Percentiles rank a stretch among this genome's conserved stretches.
Conservation (phyloP, 2,329 filamentous ascomycete genomes). For the Clonostachys byssicola region DNA sequence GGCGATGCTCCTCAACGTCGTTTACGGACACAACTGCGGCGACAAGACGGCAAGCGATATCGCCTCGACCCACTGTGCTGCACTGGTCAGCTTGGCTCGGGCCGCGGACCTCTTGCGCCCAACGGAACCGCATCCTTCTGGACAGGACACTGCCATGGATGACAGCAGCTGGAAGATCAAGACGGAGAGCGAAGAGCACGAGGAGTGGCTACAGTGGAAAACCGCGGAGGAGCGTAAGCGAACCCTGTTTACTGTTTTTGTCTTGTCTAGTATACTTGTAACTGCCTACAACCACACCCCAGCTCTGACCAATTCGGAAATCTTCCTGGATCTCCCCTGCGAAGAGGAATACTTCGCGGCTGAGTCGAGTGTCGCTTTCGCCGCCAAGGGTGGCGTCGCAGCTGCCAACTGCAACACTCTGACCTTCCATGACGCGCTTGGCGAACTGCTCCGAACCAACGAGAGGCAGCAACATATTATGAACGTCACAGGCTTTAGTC, state of each 20-base stretch:
- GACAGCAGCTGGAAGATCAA: conserved; percentile 46
- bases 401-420: conserved; percentile 66
- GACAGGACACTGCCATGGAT: conserved; percentile 53
- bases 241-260: conserved; percentile 87
- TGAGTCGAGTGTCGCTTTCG: conserved; percentile 78
- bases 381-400: conserved; percentile 67
- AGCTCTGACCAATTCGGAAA: conserved; percentile 89
- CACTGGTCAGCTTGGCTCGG: conserved; percentile 84
- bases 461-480: conserved; percentile 52
- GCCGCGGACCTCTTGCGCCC: conserved; percentile 69
- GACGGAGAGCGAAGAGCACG: conserved; percentile 45
- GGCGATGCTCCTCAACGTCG: conserved; percentile 92
- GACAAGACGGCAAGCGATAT: conserved; percentile 90
- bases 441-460: conserved; percentile 74
- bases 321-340: conserved; percentile 82
- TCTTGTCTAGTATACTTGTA: conserved; percentile 84
- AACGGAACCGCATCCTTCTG: conserved; percentile 35
- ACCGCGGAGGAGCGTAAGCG: conserved; percentile 84
- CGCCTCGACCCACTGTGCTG: conserved; percentile 86
- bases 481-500: background rate
- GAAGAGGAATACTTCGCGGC: conserved; percentile 89
- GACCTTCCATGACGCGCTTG: conserved; percentile 79
- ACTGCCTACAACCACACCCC: conserved; percentile 92
- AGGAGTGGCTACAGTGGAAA: conserved; percentile 82
- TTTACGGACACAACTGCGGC: conserved; percentile 92